Evolutionary conservation across 441 rosid species (phyloP), one percentile per base, ranked within the genome.

Genomic region (Raphanus hybrid): DNA sequence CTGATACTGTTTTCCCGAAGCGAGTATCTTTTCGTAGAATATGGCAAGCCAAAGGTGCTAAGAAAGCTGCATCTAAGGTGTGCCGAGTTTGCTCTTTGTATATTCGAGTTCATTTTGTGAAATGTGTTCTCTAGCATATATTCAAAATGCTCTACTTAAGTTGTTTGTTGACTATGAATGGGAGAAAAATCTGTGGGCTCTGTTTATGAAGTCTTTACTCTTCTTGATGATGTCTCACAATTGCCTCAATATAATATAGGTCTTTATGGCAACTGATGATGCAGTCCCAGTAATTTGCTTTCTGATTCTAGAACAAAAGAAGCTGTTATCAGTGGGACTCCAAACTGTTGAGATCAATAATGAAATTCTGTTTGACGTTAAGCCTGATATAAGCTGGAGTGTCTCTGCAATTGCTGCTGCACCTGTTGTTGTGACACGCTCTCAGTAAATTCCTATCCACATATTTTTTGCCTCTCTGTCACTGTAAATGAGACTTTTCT

Each of bases 11-110:
- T 71, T 73, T 81, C 20, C 84, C 86, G 23, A 93, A 90, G 78
- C 86, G 81, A 67, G 84, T 91, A 80, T 91, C 87, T 72, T 89
- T 96, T 71, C 97, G 89, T 62, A 86, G 91, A 86, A 92, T 96
- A 78, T 96, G 98, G 99, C 98, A 96, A 83, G 94, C 94, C 74
- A 92, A 93, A 85, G 96, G 93, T 74, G 91, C 93, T 70, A 92
- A 87, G 62, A 84, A 85, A 59, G 96, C 98, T 85, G 98, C 97
- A 77, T 86, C 86, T 77, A 86, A 91, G 98, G 98, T 96, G 82
- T 60, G 59, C 62, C n/a, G 73, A 62, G 4, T 48, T 34, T 48
- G 5, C 64, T 69, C 67, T 59, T 67, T 69, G 20, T 63, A 52
- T 69, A 6, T 62, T 15, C 14, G 15, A 39, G 70, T 63, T 63